Percentiles rank a stretch among this genome's conserved stretches.
Conservation (phyloP, 768 basidiomycete species). For the Termitomyces sp. region DNA sequence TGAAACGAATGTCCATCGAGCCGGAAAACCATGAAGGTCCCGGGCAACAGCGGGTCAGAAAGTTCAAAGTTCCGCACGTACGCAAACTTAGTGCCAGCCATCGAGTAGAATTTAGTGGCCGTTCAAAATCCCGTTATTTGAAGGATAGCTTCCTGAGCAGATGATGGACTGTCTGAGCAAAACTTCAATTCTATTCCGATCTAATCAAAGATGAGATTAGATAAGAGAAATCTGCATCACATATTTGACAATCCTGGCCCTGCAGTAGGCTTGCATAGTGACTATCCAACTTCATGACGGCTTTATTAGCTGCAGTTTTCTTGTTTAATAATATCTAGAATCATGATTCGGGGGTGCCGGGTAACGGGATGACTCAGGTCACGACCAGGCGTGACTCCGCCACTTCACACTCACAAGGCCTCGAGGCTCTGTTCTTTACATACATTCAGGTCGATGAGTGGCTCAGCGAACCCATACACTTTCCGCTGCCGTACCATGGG, state of each 20-base stretch:
- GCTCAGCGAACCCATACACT: slow-evolving; percentile 36
- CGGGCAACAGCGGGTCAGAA: slow-evolving; percentile 79
- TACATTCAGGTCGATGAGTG: slow-evolving; percentile 27
- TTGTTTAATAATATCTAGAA: no score
- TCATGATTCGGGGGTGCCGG: neutral
- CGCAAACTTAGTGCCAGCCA: slow-evolving; percentile 92
- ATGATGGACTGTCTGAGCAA: neutral
- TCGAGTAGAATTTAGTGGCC: slow-evolving; percentile 21
- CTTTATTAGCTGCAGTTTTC: neutral
- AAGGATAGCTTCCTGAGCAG: neutral
- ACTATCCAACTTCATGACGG: neutral
- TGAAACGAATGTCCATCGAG: slow-evolving; percentile 95
- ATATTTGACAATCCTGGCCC: neutral
- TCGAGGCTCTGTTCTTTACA: slow-evolving; percentile 8
- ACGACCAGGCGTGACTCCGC: slow-evolving; percentile 9
- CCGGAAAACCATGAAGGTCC: slow-evolving; percentile 79
- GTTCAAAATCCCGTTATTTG: neutral
- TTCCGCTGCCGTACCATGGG: slow-evolving; percentile 74
- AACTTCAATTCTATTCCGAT: neutral
- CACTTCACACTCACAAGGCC: slow-evolving; percentile 8
- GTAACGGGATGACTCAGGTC: slow-evolving; percentile 1
- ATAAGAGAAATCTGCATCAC: neutral
- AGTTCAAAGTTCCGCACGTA: slow-evolving; percentile 91
- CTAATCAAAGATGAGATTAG: neutral
- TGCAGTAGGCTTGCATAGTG: neutral